Percentiles rank a stretch among this genome's conserved stretches.
phyloP scores from a whole-genome alignment of 1,284 basidiomycete species.

The Tylopilus orsonianus region DNA sequence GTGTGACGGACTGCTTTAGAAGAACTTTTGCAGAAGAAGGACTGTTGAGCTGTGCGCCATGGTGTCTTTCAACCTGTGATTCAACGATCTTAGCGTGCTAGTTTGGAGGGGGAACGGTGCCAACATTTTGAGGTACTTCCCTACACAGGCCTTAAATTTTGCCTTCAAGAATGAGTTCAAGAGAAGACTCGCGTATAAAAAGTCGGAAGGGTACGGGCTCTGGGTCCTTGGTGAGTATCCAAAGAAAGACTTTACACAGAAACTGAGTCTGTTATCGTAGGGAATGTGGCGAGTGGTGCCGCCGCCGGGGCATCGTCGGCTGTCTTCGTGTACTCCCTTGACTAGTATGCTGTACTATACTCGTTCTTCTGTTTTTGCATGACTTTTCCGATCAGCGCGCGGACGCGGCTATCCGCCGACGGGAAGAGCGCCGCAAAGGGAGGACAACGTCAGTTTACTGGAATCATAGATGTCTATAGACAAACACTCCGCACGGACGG shows the following conservation, averaged over 20 bases:
- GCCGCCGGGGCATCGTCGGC: constrained; percentile 49
- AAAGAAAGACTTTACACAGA: background rate
- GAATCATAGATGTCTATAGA: constrained; percentile 48
- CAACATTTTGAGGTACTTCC: constrained; percentile 67
- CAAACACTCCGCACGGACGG: constrained; percentile 56
- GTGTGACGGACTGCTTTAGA: constrained; percentile 58
- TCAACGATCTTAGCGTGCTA: constrained; percentile 15
- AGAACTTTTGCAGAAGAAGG: constrained; percentile 58
- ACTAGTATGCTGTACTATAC: constrained; percentile 44
- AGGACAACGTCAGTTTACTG: constrained; percentile 44
- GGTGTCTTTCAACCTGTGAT: constrained; percentile 2
- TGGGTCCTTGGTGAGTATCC: constrained; percentile 43
- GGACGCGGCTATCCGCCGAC: constrained; percentile 57
- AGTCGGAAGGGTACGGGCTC: constrained; percentile 51
- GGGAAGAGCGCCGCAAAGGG: constrained; percentile 45
- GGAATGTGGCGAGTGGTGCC: constrained; percentile 47
- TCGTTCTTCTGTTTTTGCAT: background rate
- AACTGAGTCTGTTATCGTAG: constrained; percentile 22
- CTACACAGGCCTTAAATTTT: constrained; percentile 62
- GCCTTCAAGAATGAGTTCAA: constrained; percentile 49
- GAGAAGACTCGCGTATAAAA: constrained; percentile 52
- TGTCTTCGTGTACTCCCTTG: constrained; percentile 60
- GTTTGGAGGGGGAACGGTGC: constrained; percentile 67
- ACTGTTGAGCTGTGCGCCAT: constrained; percentile 39
- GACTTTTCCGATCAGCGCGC: constrained; percentile 36